Evolutionary conservation across 2,329 filamentous ascomycete genomes (phyloP).

Genomic region (Plenodomus biglobosus): DNA sequence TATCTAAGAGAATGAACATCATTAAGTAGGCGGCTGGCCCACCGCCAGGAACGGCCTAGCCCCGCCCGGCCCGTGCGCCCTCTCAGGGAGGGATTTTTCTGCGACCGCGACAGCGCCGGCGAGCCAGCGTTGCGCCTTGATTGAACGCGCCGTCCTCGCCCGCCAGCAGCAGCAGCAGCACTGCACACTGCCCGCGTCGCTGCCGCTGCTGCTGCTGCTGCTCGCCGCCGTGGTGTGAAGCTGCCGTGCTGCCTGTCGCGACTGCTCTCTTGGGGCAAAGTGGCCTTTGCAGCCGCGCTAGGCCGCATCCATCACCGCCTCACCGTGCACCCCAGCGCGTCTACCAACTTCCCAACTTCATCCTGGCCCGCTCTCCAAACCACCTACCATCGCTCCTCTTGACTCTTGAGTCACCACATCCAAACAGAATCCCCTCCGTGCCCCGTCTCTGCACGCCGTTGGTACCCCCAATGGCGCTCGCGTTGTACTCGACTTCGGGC

Average conservation of each 20-base stretch:
- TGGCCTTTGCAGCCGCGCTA: slow-evolving; percentile 24
- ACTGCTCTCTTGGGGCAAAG: slow-evolving; percentile 18
- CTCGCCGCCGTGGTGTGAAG: neutral
- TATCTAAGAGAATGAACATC: slow-evolving; percentile 28
- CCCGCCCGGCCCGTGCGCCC: slow-evolving; percentile 21
- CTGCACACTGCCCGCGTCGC: neutral
- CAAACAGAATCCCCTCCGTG: neutral
- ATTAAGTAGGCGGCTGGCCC: slow-evolving; percentile 18
- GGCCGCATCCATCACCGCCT: neutral
- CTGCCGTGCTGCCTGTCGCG: slow-evolving; percentile 7
- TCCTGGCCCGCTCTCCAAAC: too few relatives aligned
- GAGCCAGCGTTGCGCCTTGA: slow-evolving; percentile 8
- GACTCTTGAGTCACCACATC: neutral
- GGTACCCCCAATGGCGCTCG: neutral
- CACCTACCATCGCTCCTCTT: neutral
- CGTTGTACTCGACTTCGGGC: neutral
- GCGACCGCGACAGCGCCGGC: slow-evolving; percentile 25
- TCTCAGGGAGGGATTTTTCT: slow-evolving; percentile 39
- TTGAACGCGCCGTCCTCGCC: neutral
- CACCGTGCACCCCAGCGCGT: neutral
- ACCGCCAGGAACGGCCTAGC: slow-evolving; percentile 21
- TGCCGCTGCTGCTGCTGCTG: neutral
- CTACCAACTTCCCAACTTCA: neutral
- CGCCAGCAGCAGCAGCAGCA: neutral
- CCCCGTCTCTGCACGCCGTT: neutral